Evolutionary conservation across 257 asterid genomes (phyloP), one percentile per base, ranked within the genome.

Genomic region (Paraleonurus japonicus): DNA sequence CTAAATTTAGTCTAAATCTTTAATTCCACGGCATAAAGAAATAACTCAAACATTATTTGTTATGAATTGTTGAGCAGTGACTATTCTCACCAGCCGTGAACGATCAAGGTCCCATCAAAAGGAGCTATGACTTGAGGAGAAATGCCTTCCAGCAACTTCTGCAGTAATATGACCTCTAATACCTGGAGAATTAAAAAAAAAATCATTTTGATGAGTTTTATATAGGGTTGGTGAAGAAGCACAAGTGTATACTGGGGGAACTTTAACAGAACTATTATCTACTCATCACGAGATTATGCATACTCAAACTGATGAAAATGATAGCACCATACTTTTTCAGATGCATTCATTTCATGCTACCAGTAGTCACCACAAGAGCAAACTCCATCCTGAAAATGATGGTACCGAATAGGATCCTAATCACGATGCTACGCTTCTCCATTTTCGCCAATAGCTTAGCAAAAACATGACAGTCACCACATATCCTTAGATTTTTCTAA

Each of bases 291-390:
- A 51, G 13, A 19, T 45, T 51, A 17, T 30, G 65, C 80, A 5
- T 77, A 69, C 84, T 50, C 33, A 54, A 55, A 71, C 13, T 0
- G 16, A 71, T 35, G 32, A 67, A 47, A 59, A 67, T 48, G 73
- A 67, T 45, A 26, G 20, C 57, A 45, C 74, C 60, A 33, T 76
- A 37, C 70, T 24, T 17, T 3, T 61, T 62, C 32, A n/a, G 0
- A 19, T 4, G 58, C n/a, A n/a, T n/a, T 70, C 27, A 57, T 11
- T 61, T 26, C 30, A 54, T n/a, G 64, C 85, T 90, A 93, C 98
- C 98, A 93, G 69, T 90, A 93, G 72, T 90, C 96, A n/a, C 96
- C 89, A 74, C 97, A 93, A 28, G 96, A 87, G 76, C 98, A 93
- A 58, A 65, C 60, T 17, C 97, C 98, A 54, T 81, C 86, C 75